Evolutionary conservation across 2,329 filamentous ascomycete genomes (phyloP).

Genomic region (Alternaria conjuncta): DNA sequence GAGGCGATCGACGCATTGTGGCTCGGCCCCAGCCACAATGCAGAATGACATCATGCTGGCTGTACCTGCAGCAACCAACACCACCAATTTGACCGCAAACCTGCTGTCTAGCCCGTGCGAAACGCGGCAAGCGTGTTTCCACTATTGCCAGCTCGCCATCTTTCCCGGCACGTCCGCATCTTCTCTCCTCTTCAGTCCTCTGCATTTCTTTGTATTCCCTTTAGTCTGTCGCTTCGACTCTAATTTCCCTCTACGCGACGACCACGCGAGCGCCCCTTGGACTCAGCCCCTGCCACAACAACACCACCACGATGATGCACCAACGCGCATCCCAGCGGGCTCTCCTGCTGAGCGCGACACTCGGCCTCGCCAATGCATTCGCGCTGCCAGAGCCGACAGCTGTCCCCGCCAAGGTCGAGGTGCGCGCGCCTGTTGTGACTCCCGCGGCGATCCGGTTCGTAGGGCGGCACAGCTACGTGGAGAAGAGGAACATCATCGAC

Average conservation of each 20-base stretch:
- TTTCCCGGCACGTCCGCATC: not conserved
- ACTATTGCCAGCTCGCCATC: not conserved
- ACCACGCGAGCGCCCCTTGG: slow-evolving; percentile 5
- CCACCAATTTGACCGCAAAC: slow-evolving; percentile 7
- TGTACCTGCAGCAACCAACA: slow-evolving; percentile 15
- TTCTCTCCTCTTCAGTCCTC: not conserved
- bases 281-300: not conserved
- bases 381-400: slow-evolving; percentile 43
- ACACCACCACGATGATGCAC: slow-evolving; percentile 21
- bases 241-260: not conserved
- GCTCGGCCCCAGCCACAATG: not conserved
- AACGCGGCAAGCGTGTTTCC: slow-evolving; percentile 3
- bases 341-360: slow-evolving; percentile 29
- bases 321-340: slow-evolving; percentile 21
- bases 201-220: slow-evolving; percentile 7
- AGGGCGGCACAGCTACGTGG: slow-evolving; percentile 38
- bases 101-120: slow-evolving; percentile 9
- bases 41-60: slow-evolving; percentile 13
- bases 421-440: slow-evolving; percentile 40
- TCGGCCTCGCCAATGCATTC: slow-evolving; percentile 32
- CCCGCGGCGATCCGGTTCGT: slow-evolving; percentile 44
- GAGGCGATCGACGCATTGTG: slow-evolving; percentile 1
- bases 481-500: slow-evolving; percentile 41
- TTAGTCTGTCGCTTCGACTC: slow-evolving; percentile 15
- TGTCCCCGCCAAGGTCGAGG: slow-evolving; percentile 37